Base-by-base conservation (phyloP, 108 stramenopile species). In the Conticribra weissflogii region DNA sequence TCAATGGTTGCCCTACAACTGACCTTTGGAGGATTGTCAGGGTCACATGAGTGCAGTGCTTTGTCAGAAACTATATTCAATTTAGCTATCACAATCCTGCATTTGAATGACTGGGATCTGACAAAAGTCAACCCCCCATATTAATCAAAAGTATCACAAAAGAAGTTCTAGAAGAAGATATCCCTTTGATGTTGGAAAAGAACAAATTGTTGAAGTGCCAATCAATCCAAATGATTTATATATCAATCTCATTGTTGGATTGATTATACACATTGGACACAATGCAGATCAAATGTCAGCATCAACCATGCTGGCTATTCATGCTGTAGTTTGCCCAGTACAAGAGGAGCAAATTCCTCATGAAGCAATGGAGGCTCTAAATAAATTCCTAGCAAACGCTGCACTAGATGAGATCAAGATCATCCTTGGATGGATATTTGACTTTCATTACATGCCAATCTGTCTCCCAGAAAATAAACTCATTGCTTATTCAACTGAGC, bases 11-110 rank as follows among this genome's bases (percentile, higher is more conserved):
- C 5, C 2, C 47, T 71, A 3, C 15, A 59, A 24, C 59, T 61
- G 1, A 60, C 58, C 2, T 60, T 71, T 41, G 58, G 69, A 4
- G 69, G 69, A 44, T 33, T 56, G 1, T 21, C 67, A 29, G 34
- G 67, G 5, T 56, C 67, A 4, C 58, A 57, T 8, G 41, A 71
- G 47, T 71, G 47, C 29, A 25, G 69, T 3, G 50, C 31, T 2
- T 34, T 60, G 9, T 71, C 59, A 2, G 69, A 71, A 16, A 4
- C 41, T 2, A 60, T 71, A 1, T 62, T 48, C 30, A 59, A 71
- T 34, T 31, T 71, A 3, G 46, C 59, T 0, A 71, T 1, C 5
- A 24, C 30, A 18, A 49, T 71, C 5, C 12, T 60, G 1, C 49
- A 41, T 17, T 18, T 41, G 12, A 30, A 60, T 24, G 28, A 71